Evolutionary conservation across 2,329 filamentous ascomycete species (phyloP), one percentile per base, ranked within the genome.

Genomic region (Penicillium sp.): DNA sequence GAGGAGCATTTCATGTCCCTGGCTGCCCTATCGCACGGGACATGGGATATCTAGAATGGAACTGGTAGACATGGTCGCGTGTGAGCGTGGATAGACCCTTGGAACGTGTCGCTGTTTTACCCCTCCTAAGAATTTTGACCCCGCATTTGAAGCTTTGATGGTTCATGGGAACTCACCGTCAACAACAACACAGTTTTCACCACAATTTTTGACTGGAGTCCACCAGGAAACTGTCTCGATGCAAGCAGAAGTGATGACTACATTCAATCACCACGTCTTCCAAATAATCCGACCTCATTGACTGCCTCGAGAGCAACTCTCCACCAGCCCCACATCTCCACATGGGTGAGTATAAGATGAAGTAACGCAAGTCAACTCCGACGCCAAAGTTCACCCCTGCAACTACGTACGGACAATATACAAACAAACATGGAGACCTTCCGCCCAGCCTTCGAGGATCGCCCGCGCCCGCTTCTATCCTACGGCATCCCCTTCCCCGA

Each of bases 401-500:
- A 31, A 31, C 17, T 9, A 54, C 38, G 30, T 8, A 46, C 31
- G 26, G 26, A 26, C 26, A 6, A 26, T 6, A 26, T 45, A 35
- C 26, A 8, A 17, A 46, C 21, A 23, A 53, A 11, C 48, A 74
- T 72, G 71, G 75, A 78, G 67, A 78, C 70, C 23, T 64, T 78
- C 52, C 73, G 73, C n/a, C 71, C 74, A 13, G 77, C 76, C 29
- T 80, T 79, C 60, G 55, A 67, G 8, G 73, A 71, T 65, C 75
- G 74, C 5, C 64, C 71, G 15, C 68, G 74, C 9, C 82, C 82
- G 1, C 69, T 77, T 21, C 72, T 86, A 53, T 82, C 81, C 48
- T 82, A 82, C 66, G 82, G 83, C 30, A 66, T 82, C 2, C 75
- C 79, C 3, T 86, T 83, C 67, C 71, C 78, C 31, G 67, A 79